These are phyloP conservation scores for Pelagophyceae sp. DNA, from an alignment of 352 stramenopile species.

Conservation along the genomic window DNA sequence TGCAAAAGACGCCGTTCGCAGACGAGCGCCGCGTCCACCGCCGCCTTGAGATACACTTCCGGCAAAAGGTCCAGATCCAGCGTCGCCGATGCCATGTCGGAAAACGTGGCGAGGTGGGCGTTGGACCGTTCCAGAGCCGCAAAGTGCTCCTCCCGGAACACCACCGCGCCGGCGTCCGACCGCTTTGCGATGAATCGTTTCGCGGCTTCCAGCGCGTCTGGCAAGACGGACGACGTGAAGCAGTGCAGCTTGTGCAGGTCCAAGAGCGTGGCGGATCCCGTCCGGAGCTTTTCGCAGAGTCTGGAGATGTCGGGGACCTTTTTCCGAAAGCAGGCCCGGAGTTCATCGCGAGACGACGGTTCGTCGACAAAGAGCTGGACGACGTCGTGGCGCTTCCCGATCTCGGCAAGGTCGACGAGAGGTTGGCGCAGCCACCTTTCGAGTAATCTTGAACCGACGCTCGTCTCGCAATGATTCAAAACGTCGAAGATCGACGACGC, in stretches of 20 bases:
- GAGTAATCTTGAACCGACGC: slow-evolving; percentile 79
- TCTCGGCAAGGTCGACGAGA: slow-evolving; percentile 69
- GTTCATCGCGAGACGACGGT: slow-evolving; percentile 39
- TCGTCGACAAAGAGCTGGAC: slow-evolving; percentile 83
- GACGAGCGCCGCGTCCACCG: slow-evolving; percentile 58
- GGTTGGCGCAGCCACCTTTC: slow-evolving; percentile 94
- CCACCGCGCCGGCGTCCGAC: not conserved
- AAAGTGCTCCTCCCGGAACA: slow-evolving; percentile 37
- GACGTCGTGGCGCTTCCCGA: slow-evolving; percentile 74
- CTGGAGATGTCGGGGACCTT: not conserved
- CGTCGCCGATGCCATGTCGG: slow-evolving; percentile 44
- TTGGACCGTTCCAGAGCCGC: slow-evolving; percentile 60
- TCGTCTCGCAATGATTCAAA: slow-evolving; percentile 83
- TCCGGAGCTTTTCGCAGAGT: not conserved
- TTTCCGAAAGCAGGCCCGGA: slow-evolving; percentile 33
- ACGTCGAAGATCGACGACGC: slow-evolving; percentile 74
- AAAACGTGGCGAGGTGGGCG: slow-evolving; percentile 53
- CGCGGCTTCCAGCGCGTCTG: slow-evolving; percentile 31
- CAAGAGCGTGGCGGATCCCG: not conserved
- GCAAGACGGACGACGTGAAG: not conserved
- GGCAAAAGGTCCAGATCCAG: slow-evolving; percentile 46
- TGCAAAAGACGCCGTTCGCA: slow-evolving; percentile 30
- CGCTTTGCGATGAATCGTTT: slow-evolving; percentile 28
- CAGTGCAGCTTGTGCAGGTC: slow-evolving; percentile 13
- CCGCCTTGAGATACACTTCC: slow-evolving; percentile 48